Base-by-base conservation (phyloP, 2,329 filamentous ascomycete species). In the Tolypocladium capitatum region DNA sequence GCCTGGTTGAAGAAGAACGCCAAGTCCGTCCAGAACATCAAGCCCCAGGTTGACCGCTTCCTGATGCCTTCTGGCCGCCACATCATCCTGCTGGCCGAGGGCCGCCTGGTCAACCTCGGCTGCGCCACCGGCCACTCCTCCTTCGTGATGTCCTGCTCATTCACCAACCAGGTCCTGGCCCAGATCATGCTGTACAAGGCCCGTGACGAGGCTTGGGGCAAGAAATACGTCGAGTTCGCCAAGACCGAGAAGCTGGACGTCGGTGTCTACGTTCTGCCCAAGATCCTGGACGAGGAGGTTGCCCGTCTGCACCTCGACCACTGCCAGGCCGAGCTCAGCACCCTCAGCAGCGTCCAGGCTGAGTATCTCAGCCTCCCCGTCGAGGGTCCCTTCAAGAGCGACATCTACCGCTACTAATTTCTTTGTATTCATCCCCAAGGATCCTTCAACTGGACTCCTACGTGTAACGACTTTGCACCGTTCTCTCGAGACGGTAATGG, bases 61-160 rank as follows among this genome's bases (percentile, higher is more conserved):
- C 76, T 85, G 62, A 92, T 98, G 86, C 75, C 84, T 70, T 92
- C 69, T 73, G 92, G 92, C 73, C 84, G 86, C 63, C 84, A 97
- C 81, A 90, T 98, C 79, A 94, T 98, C 73, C 89, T 98, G 63
- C 83, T 98, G 56, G 92, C 92, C 55, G 92, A 97, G 78, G 92
- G 92, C 61, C 91, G 92, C 78, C 86, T 98, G 57, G 92, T 98
- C 76, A 98, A 98, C 84, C 80, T 98, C 61, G 92, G 92, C 72
- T 98, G 92, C 73, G 92, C 92, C 67, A 98, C 92, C 56, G 92
- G 92, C 60, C 92, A 98, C 85, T 95, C 90, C 59, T 97, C 91
- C 46, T 98, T 98, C 73, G 92, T 98, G 59, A 97, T 98, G 92
- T 96, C 90, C 62, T 98, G 92, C 85, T 97, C 91, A 56, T 98